Base-by-base conservation (phyloP, 768 basidiomycete species). In the Rhodotorula toruloides region DNA sequence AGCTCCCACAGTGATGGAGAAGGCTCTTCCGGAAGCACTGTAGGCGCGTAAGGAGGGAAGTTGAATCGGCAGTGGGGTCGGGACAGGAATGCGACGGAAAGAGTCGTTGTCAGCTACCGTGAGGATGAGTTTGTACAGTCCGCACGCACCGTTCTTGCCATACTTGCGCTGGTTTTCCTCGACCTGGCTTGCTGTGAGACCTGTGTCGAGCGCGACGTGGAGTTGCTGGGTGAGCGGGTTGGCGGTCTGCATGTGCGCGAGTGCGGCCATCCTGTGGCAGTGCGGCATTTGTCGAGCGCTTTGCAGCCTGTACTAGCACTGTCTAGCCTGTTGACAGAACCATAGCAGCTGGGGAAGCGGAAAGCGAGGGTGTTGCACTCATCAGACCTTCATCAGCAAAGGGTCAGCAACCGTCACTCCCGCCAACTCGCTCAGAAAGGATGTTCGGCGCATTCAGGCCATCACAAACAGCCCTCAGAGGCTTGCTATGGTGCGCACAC, bases 21-120 rank as follows among this genome's bases (percentile, higher is more conserved):
- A 0, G 90, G 87, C 16, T 93, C 90, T 75, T 96, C 91, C 17
- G 94, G 93, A 12, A 99, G 82, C 76, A 90, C 94, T 98, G 77
- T n/a, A n/a, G n/a, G n/a, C n/a, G n/a, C n/a, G n/a, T n/a, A n/a
- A 2, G 13, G 11, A 3, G 27, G n/a, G 3, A 16, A 7, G 42
- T 32, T 31, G 22, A 17, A 21, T 29, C n/a, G 10, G 29, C 19
- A 17, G 31, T 17, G 34, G 17, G 17, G 46, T 6, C 4, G 11
- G 46, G n/a, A 27, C 9, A 40, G 47, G 16, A 6, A 44, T 17
- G 36, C 27, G n/a, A 17, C 2, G 22, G 19, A 14, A 14, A 14
- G 36, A 19, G 39, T 29, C 58, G 29, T n/a, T 32, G 36, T 36
- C 29, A 36, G 47, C 37, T 21, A 0, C 3, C 1, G 36, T 21